Evolutionary conservation across 2,329 filamentous ascomycete species (phyloP).

Genomic region (Mycocentrospora acerina): DNA sequence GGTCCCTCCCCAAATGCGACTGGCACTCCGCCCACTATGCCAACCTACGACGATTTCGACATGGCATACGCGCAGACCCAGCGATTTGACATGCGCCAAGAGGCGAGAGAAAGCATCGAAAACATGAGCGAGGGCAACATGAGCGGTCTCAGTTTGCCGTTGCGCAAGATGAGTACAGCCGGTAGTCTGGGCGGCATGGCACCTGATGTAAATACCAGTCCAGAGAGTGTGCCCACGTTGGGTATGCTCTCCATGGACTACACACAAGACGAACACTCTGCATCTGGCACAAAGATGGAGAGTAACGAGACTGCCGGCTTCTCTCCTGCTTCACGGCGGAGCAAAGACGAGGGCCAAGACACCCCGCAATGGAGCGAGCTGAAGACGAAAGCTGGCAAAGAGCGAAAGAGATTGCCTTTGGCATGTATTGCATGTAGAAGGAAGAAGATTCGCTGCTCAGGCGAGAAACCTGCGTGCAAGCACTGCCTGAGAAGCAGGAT

Average conservation of each 20-base stretch:
- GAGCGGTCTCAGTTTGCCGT: conserved; percentile 30
- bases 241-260: conserved; percentile 35
- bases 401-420: conserved; percentile 86
- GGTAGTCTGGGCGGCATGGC: conserved; percentile 30
- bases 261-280: conserved; percentile 25
- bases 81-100: conserved; percentile 19
- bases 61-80: conserved; percentile 29
- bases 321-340: conserved; percentile 20
- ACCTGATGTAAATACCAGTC: conserved; percentile 37
- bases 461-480: conserved; percentile 96
- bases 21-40: conserved; percentile 21
- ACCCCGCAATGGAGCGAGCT: conserved; percentile 54
- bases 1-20: conserved; percentile 25
- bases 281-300: conserved; percentile 26
- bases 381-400: conserved; percentile 77
- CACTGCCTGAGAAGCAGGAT: conserved; percentile 91
- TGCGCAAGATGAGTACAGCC: conserved; percentile 34
- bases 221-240: conserved; percentile 36
- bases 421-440: conserved; percentile 94
- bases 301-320: conserved; percentile 29
- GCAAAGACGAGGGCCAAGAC: conserved; percentile 35
- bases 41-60: conserved; percentile 35
- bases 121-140: conserved; percentile 36
- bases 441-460: conserved; percentile 97
- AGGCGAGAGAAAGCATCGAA: conserved; percentile 33